Evolutionary conservation across 768 basidiomycete species (phyloP).

Genomic region (Leucosporidium yakuticum): DNA sequence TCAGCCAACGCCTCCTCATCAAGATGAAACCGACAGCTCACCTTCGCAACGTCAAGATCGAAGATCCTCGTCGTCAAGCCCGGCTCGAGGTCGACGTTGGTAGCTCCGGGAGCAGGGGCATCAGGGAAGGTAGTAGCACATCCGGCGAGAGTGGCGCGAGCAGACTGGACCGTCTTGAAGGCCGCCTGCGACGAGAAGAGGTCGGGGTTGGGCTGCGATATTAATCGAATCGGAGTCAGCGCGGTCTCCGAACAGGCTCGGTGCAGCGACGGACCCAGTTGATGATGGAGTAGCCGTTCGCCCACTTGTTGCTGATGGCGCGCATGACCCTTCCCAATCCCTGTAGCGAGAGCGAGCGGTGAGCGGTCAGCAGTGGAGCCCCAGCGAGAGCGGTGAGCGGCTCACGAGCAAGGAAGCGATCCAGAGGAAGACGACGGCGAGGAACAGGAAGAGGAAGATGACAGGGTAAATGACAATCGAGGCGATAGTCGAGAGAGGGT

Average conservation of each 20-base stretch:
- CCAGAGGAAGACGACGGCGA: not conserved
- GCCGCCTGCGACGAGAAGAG: conserved; percentile 3
- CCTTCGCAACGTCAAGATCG: too few relatives aligned
- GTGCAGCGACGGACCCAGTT: conserved; percentile 15
- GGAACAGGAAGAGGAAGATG: not conserved
- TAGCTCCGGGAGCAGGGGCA: conserved; percentile 1
- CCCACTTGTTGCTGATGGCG: conserved; percentile 4
- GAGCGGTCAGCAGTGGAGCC: too few relatives aligned
- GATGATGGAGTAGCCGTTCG: conserved; percentile 6
- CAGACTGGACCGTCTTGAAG: not conserved
- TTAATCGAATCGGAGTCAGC: too few relatives aligned
- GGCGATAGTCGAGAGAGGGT: conserved; percentile 9
- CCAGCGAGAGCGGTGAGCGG: too few relatives aligned
- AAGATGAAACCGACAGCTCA: not conserved
- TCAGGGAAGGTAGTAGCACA: not conserved
- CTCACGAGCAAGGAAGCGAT: too few relatives aligned
- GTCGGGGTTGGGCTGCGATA: conserved; percentile 13
- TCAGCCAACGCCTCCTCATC: too few relatives aligned
- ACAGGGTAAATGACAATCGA: conserved; percentile 12
- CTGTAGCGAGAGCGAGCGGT: too few relatives aligned
- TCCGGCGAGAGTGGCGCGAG: conserved; percentile 1
- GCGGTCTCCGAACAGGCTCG: not conserved
- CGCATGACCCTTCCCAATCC: too few relatives aligned
- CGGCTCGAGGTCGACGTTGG: conserved; percentile 5
- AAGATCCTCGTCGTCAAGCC: conserved; percentile 5